phyloP scores from a whole-genome alignment of 2,329 filamentous ascomycete genomes.

The Sporothrix luriei region DNA sequence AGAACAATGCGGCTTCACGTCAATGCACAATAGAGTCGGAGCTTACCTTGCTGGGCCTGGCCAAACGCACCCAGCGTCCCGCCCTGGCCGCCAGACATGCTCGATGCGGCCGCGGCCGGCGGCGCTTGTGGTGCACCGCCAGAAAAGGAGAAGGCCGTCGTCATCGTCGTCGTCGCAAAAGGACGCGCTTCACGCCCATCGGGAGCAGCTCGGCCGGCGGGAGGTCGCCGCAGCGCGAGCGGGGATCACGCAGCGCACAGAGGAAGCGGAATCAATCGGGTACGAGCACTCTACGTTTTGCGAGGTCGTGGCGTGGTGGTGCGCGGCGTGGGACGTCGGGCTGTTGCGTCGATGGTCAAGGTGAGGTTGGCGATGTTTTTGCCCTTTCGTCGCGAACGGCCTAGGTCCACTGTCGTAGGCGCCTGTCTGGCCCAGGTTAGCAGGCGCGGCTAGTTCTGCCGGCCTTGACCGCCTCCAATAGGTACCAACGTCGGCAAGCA shows the following conservation, averaged over 20 bases:
- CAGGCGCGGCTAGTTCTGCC: constrained; percentile 32
- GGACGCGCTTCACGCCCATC: constrained; percentile 32
- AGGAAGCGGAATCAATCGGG: not conserved
- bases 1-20: not conserved
- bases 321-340: not conserved
- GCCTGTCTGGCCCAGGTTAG: not conserved
- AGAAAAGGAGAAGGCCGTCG: constrained; percentile 30
- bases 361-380: constrained; percentile 22
- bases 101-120: constrained; percentile 4
- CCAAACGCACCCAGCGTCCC: constrained; percentile 10
- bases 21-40: not conserved
- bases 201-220: constrained; percentile 23
- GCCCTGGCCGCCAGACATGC: constrained; percentile 11
- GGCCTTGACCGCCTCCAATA: constrained; percentile 29
- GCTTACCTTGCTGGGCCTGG: constrained; percentile 15
- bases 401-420: not conserved
- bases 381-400: not conserved
- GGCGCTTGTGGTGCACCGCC: constrained; percentile 29
- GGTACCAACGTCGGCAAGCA: not conserved
- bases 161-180: constrained; percentile 16
- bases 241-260: not conserved
- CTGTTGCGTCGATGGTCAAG: not conserved
- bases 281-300: not conserved
- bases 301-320: not conserved
- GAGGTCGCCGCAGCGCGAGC: constrained; percentile 29